These are phyloP conservation scores for Acanthamoeba divionensis DNA, from an alignment of 208 protist genomes.

Conservation along the genomic window DNA sequence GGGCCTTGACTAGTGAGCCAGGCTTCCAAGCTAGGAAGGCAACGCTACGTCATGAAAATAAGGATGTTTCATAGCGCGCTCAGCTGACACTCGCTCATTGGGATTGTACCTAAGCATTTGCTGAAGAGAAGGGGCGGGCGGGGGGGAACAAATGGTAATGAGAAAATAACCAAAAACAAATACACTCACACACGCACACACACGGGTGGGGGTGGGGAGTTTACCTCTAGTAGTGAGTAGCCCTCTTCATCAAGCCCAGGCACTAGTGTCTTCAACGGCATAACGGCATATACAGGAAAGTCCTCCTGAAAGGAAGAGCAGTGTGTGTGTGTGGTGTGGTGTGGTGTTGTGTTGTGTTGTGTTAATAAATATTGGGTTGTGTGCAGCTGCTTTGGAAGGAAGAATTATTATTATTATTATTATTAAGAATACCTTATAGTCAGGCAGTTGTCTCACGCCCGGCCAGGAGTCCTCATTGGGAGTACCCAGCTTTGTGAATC, in stretches of 20 bases:
- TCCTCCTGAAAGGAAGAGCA: background rate
- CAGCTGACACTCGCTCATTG: constrained; percentile 12
- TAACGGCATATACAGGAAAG: background rate
- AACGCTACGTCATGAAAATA: background rate
- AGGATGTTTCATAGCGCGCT: background rate
- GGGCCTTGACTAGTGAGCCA: no score
- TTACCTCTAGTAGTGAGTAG: background rate
- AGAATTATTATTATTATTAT: background rate
- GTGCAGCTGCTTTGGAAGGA: background rate
- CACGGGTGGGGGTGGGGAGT: no score
- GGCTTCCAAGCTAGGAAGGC: no score
- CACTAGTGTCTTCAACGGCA: constrained; percentile 1
- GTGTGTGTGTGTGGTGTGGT: background rate
- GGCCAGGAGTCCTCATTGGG: constrained; percentile 31
- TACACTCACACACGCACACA: no score
- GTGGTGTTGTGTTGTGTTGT: background rate
- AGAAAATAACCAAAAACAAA: no score
- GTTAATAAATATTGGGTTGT: background rate
- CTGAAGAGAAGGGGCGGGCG: background rate
- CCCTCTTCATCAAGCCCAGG: constrained; percentile 33
- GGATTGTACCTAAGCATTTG: constrained; percentile 32
- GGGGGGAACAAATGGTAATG: background rate
- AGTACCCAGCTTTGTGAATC: constrained; percentile 48
- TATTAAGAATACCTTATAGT: background rate
- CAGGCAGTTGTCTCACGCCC: constrained; percentile 28